Evolutionary conservation across 345 rosid species (phyloP).

Genomic region (Eucalyptus cladocalyx): DNA sequence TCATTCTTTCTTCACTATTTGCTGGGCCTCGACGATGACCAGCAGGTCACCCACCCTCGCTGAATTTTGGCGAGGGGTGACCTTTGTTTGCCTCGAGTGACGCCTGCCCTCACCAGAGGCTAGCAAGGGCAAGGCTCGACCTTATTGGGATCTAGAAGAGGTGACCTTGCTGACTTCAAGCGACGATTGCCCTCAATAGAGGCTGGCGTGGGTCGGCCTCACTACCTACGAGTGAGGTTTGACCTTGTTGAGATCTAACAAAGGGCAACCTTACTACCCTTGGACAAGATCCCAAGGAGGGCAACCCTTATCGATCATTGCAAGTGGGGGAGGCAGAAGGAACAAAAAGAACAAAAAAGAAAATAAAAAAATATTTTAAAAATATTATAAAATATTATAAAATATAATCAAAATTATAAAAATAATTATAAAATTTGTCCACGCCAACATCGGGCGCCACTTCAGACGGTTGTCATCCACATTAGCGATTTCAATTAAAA

Average conservation of each 20-base stretch:
- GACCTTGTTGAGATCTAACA: fast-evolving
- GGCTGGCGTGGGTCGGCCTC: fast-evolving
- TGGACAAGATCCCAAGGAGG: neutral
- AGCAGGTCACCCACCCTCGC: neutral
- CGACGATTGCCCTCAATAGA: fast-evolving
- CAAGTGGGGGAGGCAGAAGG: neutral
- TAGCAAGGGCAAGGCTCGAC: too few relatives aligned
- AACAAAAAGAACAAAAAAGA: too few relatives aligned
- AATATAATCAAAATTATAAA: too few relatives aligned
- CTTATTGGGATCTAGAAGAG: too few relatives aligned
- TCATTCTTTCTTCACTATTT: neutral
- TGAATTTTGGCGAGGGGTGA: too few relatives aligned
- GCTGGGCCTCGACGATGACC: fast-evolving
- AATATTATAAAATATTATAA: too few relatives aligned
- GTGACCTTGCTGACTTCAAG: fast-evolving
- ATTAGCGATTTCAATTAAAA: fast-evolving
- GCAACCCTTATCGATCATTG: fast-evolving
- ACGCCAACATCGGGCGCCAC: fast-evolving
- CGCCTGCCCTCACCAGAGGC: fast-evolving
- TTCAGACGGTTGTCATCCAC: fast-evolving
- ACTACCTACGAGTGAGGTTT: fast-evolving
- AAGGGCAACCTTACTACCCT: neutral
- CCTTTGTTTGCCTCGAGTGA: fast-evolving
- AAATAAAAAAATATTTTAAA: too few relatives aligned
- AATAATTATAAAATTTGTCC: fast-evolving